phyloP scores from a whole-genome alignment of 106 monocot species.

The Phalaenopsis aphrodite region DNA sequence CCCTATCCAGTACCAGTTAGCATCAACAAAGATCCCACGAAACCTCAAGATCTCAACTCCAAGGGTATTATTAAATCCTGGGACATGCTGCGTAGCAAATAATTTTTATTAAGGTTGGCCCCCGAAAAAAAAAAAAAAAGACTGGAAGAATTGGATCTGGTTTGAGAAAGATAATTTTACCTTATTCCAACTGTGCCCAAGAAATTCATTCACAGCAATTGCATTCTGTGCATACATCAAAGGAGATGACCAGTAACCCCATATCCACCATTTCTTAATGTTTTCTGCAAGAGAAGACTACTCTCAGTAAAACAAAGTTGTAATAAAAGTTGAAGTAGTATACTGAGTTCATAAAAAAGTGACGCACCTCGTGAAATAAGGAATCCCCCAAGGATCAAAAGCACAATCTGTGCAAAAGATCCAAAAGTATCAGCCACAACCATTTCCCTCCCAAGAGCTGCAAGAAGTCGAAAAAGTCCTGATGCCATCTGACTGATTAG shows the following conservation, averaged over 20 bases:
- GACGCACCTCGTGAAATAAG: slow-evolving; percentile 42
- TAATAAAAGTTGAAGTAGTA: not conserved
- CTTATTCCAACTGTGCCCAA: slow-evolving; percentile 11
- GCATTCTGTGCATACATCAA: slow-evolving; percentile 13
- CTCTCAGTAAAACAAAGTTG: not conserved
- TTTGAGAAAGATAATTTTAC: not conserved
- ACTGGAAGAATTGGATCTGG: not conserved
- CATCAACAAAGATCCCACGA: slow-evolving; percentile 48
- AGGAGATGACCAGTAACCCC: slow-evolving; percentile 11
- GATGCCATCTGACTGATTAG: slow-evolving; percentile 50
- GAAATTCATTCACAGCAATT: slow-evolving; percentile 6
- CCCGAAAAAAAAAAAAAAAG: not conserved
- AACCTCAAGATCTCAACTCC: slow-evolving; percentile 34
- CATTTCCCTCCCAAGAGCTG: slow-evolving; percentile 42
- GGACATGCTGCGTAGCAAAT: not conserved
- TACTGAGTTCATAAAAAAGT: not conserved
- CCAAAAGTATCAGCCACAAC: slow-evolving; percentile 68
- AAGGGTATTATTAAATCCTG: slow-evolving; percentile 17
- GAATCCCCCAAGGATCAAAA: slow-evolving; percentile 68
- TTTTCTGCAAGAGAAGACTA: not conserved
- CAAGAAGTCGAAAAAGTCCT: slow-evolving; percentile 50
- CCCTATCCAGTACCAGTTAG: slow-evolving; percentile 82
- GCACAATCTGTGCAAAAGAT: slow-evolving; percentile 44
- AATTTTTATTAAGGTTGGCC: not conserved
- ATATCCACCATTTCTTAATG: slow-evolving; percentile 12